Evolutionary conservation across 1,284 basidiomycete genomes (phyloP), one percentile per base, ranked within the genome.

Genomic region (Cutaneotrichosporon sp.): DNA sequence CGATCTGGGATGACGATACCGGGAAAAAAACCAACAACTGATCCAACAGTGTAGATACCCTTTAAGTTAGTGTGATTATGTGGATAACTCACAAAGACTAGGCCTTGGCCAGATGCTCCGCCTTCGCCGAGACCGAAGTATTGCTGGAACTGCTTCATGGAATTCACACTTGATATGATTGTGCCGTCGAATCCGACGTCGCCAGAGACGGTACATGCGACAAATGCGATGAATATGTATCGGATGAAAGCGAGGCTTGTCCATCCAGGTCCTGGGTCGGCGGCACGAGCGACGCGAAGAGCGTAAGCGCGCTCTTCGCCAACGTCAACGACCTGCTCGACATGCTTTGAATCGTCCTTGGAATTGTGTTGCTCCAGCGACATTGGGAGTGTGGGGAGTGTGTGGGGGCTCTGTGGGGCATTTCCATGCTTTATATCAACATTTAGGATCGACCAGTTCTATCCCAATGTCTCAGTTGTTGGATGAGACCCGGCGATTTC

Each of bases 81-180:
- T 14, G 31, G 32, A 11, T 6, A 1, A 56, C 60, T 42, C 52
- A 61, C 60, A 31, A 61, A 61, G 21, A 61, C 60, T 32, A 61
- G 38, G 18, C 52, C 40, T 40, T 55, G 51, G 18, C 60, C 60
- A 9, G 40, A 21, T 0, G 60, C 60, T 7, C 60, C 60, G 11
- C 52, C 52, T 0, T 22, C 22, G 0, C 60, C 61, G 13, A 67
- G 58, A 8, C 63, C 63, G 47, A 67, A 67, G 55, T 42, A 67
- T 26, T 61, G 31, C 58, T 67, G 61, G 58, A 67, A 85, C 67
- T 85, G 84, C 40, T 69, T 64, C 83, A 85, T 84, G 58, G 73
- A 71, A 71, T 86, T 86, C 73, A 86, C 83, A 40, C 83, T 82
- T 26, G 83, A 81, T 84, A 86, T 85, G 61, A 85, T 84, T 73